Base-by-base conservation (phyloP, 441 rosid genomes). In the Populus hybrid region DNA sequence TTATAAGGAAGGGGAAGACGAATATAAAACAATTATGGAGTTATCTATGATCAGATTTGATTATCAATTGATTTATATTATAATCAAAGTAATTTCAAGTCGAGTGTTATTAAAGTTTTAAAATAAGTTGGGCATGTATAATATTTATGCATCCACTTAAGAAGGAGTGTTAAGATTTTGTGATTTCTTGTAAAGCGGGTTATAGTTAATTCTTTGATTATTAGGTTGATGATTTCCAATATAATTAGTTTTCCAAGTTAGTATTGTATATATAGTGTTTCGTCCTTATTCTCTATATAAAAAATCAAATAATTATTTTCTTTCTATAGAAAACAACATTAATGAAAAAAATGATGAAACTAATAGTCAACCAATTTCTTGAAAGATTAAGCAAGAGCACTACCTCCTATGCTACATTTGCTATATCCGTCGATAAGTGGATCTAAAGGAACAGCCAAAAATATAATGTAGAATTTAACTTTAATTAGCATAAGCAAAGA, bases 21-120 rank as follows among this genome's bases (percentile, higher is more conserved):
- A 14, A 46, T 14, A 28, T 4, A 18, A 16, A 16, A 46, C 18
- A 18, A 18, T 16, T 53, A 16, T 18, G 1, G 3, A 53, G 9
- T 18, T 53, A 3, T 0, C 0, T 5, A 53, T 1, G 3, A 18
- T 18, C 1, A 16, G 0, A 53, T 18, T 0, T 5, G n/a, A 18
- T 53, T 1, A 53, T 53, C 0, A 16, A 1, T 1, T 53, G 8
- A 5, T 53, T 1, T 16, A 53, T 16, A 53, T 6, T 16, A 16
- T 53, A 5, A 6, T 6, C n/a, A 53, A 0, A 53, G 8, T 16
- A 1, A 1, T 53, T 6, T 18, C n/a, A 53, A 53, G 7, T 53
- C 0, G 0, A 53, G n/a, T 53, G 21, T 53, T 18, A 1, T 53
- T 16, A 53, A 53, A 16, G n/a, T 16, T 53, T 6, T 16, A 0